Base-by-base conservation (phyloP, 495 filamentous ascomycete genomes). In the Aspergillus asperescens region DNA sequence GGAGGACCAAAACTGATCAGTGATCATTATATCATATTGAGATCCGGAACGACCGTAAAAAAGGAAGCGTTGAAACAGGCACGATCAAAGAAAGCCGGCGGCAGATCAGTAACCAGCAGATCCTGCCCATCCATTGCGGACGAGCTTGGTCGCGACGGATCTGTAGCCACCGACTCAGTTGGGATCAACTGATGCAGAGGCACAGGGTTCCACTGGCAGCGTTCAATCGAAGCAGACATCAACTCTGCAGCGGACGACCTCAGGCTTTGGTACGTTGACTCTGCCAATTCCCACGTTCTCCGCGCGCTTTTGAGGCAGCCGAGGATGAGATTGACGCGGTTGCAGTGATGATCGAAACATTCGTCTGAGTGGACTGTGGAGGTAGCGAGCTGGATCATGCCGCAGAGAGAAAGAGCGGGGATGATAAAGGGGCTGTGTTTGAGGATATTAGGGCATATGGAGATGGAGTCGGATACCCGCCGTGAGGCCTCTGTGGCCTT, bases 401-500 rank as follows among this genome's bases (percentile, higher is more conserved):
- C 71, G 28, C 67, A 70, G 6, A 74, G 59, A 3, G 63, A 54
- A 15, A 74, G 31, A 1, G 62, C 62, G 1, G 64, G 61, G 18
- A 71, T 65, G 15, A 66, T 52, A 19, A 74, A 68, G 7, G 71
- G 71, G 1, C 66, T 70, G 42, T 71, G 62, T 57, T 64, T 68
- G 25, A 63, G 68, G 32, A 71, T 57, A 28, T 64, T 71, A 7
- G 70, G 68, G 19, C 72, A 65, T 3, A 75, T 54, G 7, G 69
- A 70, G 12, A 73, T 62, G 0, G 66, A 55, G 47, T 73, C 64
- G 0, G 72, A 73, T 10, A 75, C 55, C 10, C 63, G 59, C 24
- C 66, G 61, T 0, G 71, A 73, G 20, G 71, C 72, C 44, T 74
- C 69, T 2, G 71, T 73, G 0, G 72, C 69, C 52, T 73, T 75